Evolutionary conservation across 2,329 filamentous ascomycete species (phyloP).

Genomic region (Fonsecaea pedrosoi): DNA sequence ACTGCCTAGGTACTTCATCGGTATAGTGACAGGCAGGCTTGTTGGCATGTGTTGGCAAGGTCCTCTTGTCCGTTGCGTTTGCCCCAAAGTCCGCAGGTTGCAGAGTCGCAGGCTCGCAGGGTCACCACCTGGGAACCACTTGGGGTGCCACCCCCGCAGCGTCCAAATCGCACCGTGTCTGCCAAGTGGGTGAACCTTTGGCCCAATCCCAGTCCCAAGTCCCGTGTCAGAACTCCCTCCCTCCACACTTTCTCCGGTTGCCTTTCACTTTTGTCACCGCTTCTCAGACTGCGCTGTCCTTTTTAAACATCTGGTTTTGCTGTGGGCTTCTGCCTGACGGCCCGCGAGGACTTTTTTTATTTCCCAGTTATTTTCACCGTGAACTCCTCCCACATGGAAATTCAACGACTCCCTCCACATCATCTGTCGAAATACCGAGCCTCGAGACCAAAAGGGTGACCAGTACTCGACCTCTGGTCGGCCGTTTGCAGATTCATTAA

Average conservation of each 20-base stretch:
- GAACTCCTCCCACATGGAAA: slow-evolving; percentile 34
- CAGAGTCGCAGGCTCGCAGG: not conserved
- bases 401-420: slow-evolving; percentile 31
- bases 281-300: slow-evolving; percentile 15
- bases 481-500: not conserved
- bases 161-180: not conserved
- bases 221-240: not conserved
- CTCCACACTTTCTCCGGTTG: slow-evolving; percentile 15
- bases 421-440: slow-evolving; percentile 30
- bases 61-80: not conserved
- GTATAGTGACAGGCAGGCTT: slow-evolving; percentile 1
- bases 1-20: slow-evolving; percentile 1
- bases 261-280: slow-evolving; percentile 21
- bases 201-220: not conserved
- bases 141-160: not conserved
- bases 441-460: slow-evolving; percentile 37
- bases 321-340: slow-evolving; percentile 19
- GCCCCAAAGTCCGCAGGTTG: not conserved
- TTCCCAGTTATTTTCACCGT: not conserved
- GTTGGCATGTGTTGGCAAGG: slow-evolving; percentile 25
- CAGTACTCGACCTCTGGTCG: not conserved
- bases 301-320: slow-evolving; percentile 19
- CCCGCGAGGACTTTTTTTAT: slow-evolving; percentile 7
- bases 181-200: not conserved
- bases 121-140: not conserved